phyloP scores from a whole-genome alignment of 768 basidiomycete genomes.

The Tricholoma flavovirens region DNA sequence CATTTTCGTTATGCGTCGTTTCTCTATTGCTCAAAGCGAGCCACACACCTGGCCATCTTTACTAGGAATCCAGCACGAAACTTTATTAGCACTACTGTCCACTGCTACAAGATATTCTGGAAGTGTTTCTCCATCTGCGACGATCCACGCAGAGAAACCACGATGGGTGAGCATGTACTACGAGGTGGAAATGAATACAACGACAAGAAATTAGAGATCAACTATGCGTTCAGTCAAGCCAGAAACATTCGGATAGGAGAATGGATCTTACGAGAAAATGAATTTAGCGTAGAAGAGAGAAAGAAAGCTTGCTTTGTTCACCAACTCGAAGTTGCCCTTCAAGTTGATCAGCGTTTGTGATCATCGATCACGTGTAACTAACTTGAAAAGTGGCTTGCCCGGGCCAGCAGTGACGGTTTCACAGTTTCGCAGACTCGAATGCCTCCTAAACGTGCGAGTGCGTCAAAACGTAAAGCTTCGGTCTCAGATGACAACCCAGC shows the following conservation, averaged over 20 bases:
- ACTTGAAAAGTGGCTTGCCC: no score
- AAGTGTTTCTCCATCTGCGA: conserved; percentile 40
- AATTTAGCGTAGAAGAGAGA: not conserved
- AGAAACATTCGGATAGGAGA: not conserved
- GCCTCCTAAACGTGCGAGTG: conserved; percentile 16
- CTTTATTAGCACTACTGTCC: conserved; percentile 36
- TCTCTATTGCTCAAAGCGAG: conserved; percentile 1
- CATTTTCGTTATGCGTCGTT: not conserved
- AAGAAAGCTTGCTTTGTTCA: conserved; percentile 1
- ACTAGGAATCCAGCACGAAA: conserved; percentile 68
- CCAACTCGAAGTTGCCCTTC: no score
- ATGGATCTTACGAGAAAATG: not conserved
- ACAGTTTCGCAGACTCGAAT: no score
- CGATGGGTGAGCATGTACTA: conserved; percentile 45
- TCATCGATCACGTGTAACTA: conserved; percentile 5
- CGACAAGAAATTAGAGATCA: not conserved
- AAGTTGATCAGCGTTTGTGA: not conserved
- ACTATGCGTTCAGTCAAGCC: not conserved
- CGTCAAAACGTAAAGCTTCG: conserved; percentile 26
- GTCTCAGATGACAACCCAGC: conserved; percentile 24
- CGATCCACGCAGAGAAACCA: conserved; percentile 69
- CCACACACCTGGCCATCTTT: conserved; percentile 47
- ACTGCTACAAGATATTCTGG: conserved; percentile 53
- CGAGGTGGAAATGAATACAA: not conserved
- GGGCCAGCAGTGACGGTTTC: no score